Evolutionary conservation across 176 grass and related monocot species (phyloP).

Genomic region (Tillandsia fasciculata): DNA sequence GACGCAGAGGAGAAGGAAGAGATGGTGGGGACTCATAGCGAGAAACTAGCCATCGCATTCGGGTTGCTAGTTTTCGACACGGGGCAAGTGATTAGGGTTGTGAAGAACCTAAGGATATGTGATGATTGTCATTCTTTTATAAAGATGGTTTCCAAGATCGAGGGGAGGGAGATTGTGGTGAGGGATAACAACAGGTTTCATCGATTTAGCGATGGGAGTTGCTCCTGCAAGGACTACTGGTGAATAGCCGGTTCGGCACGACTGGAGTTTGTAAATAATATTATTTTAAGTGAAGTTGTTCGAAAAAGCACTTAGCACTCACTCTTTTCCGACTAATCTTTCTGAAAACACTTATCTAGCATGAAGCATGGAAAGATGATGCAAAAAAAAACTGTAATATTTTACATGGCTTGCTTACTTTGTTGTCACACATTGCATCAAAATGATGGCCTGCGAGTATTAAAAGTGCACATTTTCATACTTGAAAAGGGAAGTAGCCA

Average conservation of each 20-base stretch:
- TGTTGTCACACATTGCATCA: no score
- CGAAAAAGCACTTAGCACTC: no score
- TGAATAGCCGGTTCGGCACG: not conserved
- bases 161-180: conserved; percentile 8
- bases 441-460: no score
- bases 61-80: not conserved
- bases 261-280: no score
- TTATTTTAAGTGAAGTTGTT: no score
- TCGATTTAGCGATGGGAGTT: not conserved
- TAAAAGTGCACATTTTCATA: no score
- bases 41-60: not conserved
- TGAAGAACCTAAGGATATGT: conserved; percentile 16
- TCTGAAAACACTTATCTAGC: no score
- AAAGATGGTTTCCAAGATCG: conserved; percentile 3
- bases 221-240: conserved; percentile 11
- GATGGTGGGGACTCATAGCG: conserved; percentile 1
- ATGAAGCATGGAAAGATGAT: no score
- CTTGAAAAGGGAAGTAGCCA: no score
- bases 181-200: conserved; percentile 12
- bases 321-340: no score
- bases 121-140: conserved; percentile 4
- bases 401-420: no score
- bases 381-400: no score
- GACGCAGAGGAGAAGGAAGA: conserved; percentile 9
- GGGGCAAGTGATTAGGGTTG: not conserved